Conservation (phyloP, 2,329 filamentous ascomycete species). For the Fusarium coffeatum region DNA sequence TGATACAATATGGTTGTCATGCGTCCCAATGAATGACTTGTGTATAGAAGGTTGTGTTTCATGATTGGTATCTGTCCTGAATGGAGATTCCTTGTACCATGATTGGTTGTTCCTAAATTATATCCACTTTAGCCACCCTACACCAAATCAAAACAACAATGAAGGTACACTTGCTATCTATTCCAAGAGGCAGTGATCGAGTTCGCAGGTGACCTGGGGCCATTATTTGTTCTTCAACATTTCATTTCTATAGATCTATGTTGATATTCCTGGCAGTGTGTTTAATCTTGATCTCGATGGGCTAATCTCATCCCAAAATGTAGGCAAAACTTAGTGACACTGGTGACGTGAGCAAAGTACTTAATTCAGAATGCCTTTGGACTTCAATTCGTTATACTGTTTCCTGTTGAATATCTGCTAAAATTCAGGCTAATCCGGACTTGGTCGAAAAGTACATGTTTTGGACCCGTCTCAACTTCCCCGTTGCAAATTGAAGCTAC, state of each 20-base stretch:
- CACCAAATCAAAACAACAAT: neutral
- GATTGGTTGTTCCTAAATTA: neutral
- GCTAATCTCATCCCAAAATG: neutral
- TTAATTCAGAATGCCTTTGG: no score
- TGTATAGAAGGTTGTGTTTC: neutral
- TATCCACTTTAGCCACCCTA: neutral
- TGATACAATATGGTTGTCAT: neutral
- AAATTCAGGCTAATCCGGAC: neutral
- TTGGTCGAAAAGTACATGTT: neutral
- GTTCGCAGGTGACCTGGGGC: neutral
- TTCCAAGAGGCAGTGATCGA: neutral
- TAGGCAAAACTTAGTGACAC: no score
- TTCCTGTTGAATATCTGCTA: neutral
- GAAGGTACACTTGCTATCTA: neutral
- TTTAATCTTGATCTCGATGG: neutral
- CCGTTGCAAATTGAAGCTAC: neutral
- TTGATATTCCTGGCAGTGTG: neutral
- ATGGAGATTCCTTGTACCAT: neutral
- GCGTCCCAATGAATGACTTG: neutral
- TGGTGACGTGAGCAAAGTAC: no score
- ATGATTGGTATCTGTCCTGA: neutral
- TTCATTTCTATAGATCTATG: neutral
- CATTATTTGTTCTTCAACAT: neutral
- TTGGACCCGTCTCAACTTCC: neutral
- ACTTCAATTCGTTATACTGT: neutral